Evolutionary conservation across 2,329 filamentous ascomycete species (phyloP).

Genomic region (Plectosphaerella cucumerina): DNA sequence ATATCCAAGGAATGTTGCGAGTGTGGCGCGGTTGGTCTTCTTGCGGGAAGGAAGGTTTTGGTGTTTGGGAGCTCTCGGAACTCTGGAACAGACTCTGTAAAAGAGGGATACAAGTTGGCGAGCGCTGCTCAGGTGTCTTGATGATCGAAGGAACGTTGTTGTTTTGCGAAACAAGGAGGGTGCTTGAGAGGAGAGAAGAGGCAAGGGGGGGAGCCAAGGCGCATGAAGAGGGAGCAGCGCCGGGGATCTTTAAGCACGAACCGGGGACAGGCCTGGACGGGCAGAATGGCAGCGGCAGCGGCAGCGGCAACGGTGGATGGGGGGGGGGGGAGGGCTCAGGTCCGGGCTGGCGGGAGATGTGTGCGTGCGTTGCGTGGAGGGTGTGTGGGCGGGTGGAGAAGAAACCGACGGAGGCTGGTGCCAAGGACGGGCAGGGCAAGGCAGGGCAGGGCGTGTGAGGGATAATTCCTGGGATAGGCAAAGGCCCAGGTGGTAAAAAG

Average conservation of each 20-base stretch:
- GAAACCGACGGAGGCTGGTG: not conserved
- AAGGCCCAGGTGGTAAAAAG: not conserved
- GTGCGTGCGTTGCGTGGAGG: not conserved
- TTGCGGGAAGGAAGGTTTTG: constrained; percentile 7
- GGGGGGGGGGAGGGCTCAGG: constrained; percentile 2
- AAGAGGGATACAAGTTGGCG: constrained; percentile 8
- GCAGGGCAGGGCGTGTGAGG: not conserved
- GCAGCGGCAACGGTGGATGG: too few species aligned
- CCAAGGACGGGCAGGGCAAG: too few species aligned
- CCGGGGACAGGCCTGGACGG: constrained; percentile 5
- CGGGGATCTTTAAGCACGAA: constrained; percentile 1
- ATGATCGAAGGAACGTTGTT: constrained; percentile 11
- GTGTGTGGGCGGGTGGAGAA: not conserved
- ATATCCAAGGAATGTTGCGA: constrained; percentile 10
- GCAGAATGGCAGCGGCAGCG: not conserved
- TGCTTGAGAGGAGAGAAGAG: constrained; percentile 8
- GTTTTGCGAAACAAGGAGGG: constrained; percentile 8
- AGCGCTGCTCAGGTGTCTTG: constrained; percentile 11
- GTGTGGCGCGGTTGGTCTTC: constrained; percentile 1
- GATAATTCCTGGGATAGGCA: not conserved
- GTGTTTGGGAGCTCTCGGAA: constrained; percentile 12
- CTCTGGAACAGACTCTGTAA: constrained; percentile 6
- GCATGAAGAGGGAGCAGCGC: not conserved
- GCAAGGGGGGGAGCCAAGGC: constrained; percentile 4
- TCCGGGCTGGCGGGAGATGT: constrained; percentile 7